A percentile compares a stretch with the other conserved stretches of the same genome.
These are phyloP conservation scores for Diaporthe citrichinensis DNA, from an alignment of 2,329 filamentous ascomycete genomes.

Conservation along the genomic window DNA sequence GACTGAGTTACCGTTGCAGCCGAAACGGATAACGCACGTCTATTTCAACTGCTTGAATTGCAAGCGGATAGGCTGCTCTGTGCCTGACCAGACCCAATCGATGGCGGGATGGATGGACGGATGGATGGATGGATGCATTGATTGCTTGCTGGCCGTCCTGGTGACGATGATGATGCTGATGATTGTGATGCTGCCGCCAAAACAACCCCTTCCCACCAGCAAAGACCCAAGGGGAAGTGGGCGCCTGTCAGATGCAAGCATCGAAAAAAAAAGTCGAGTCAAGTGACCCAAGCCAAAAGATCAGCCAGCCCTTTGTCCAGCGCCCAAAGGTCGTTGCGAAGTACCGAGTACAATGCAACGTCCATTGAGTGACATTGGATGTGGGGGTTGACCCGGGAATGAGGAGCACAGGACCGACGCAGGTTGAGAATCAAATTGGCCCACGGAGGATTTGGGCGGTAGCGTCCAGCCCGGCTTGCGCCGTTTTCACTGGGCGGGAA, in stretches of 20 bases:
- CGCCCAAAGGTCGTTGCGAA: conserved; percentile 8
- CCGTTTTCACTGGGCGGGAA: conserved; percentile 8
- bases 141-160: not conserved
- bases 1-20: conserved; percentile 25
- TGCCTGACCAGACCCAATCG: conserved; percentile 14
- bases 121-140: not conserved
- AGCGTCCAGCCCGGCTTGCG: conserved; percentile 16
- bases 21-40: conserved; percentile 27
- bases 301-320: conserved; percentile 20
- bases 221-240: not conserved
- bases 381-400: conserved; percentile 32
- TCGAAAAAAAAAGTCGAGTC: conserved; percentile 17
- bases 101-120: not conserved
- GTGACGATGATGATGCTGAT: not conserved
- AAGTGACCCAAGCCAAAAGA: conserved; percentile 32
- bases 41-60: conserved; percentile 13
- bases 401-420: conserved; percentile 29
- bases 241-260: conserved; percentile 16
- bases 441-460: conserved; percentile 22
- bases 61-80: conserved; percentile 15
- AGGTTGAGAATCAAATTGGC: conserved; percentile 21
- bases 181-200: not conserved
- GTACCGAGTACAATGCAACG: conserved; percentile 28
- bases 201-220: conserved; percentile 1
- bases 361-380: conserved; percentile 12